phyloP scores from a whole-genome alignment of 148 eudicot genomes.

The Persicaria maculosa region DNA sequence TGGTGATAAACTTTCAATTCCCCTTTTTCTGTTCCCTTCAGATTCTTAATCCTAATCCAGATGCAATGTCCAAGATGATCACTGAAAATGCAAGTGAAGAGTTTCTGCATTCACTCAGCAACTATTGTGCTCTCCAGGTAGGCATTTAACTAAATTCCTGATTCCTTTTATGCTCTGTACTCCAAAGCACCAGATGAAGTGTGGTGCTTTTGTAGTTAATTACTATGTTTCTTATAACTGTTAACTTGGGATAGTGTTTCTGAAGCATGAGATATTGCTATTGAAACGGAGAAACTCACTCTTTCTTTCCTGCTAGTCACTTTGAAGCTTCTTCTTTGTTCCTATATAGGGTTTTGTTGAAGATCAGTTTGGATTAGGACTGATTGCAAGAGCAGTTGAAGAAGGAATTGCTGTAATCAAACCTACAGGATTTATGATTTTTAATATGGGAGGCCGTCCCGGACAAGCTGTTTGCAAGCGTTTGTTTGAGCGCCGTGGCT shows the following conservation, averaged over 20 bases:
- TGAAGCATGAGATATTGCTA: neutral
- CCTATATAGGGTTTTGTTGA: slow-evolving; percentile 81
- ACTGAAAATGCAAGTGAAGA: slow-evolving; percentile 98
- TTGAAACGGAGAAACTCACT: neutral
- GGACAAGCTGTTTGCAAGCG: slow-evolving; percentile 98
- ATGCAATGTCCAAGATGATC: slow-evolving; percentile 96
- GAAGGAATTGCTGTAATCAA: slow-evolving; percentile 94
- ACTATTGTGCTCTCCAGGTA: slow-evolving; percentile 99
- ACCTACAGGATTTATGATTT: slow-evolving; percentile 89
- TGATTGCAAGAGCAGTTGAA: slow-evolving; percentile 97
- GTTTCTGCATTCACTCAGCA: slow-evolving; percentile 80
- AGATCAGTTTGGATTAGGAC: slow-evolving; percentile 95
- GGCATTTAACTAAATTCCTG: slow-evolving; percentile 6
- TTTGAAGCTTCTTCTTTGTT: neutral
- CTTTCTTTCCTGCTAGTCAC: neutral
- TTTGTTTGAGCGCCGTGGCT: slow-evolving; percentile 95
- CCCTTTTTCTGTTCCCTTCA: slow-evolving; percentile 21
- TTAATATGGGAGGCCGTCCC: slow-evolving; percentile 99
- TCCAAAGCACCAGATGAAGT: neutral
- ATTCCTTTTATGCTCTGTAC: neutral
- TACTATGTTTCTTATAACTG: neutral
- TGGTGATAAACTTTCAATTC: neutral
- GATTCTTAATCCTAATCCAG: slow-evolving; percentile 99
- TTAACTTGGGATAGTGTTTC: neutral
- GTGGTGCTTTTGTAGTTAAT: too few relatives aligned